Percentiles rank a stretch among this genome's conserved stretches.
These are phyloP conservation scores for Thraustotheca clavata DNA, from an alignment of 352 stramenopile genomes.

Conservation along the genomic window DNA sequence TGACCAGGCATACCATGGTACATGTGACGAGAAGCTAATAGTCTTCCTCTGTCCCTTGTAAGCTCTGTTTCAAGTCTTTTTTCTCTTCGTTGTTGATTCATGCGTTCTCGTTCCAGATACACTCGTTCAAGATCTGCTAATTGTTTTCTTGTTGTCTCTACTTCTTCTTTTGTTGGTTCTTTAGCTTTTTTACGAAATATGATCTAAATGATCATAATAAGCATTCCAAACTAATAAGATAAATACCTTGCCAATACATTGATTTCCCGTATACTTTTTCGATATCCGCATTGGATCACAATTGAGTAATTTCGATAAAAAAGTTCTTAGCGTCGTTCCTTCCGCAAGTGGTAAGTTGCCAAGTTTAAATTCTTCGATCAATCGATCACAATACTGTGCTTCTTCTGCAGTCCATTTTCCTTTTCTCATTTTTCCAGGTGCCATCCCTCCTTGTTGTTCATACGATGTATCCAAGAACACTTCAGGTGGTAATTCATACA, in stretches of 20 bases:
- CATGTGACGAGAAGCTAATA: not conserved
- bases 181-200: slow-evolving; percentile 68
- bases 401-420: slow-evolving; percentile 97
- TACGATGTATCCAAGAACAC: slow-evolving; percentile 19
- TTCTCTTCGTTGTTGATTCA: slow-evolving; percentile 87
- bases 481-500: slow-evolving; percentile 19
- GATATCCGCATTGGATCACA: slow-evolving; percentile 99
- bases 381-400: slow-evolving; percentile 94
- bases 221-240: not conserved
- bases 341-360: slow-evolving; percentile 95
- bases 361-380: slow-evolving; percentile 97
- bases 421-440: slow-evolving; percentile 61
- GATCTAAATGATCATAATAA: slow-evolving; percentile 31
- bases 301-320: slow-evolving; percentile 96
- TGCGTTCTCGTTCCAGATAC: slow-evolving; percentile 94
- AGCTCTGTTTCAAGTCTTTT: slow-evolving; percentile 78
- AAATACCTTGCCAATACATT: slow-evolving; percentile 95
- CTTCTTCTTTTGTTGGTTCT: slow-evolving; percentile 66
- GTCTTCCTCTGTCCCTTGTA: slow-evolving; percentile 59
- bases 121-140: slow-evolving; percentile 90
- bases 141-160: slow-evolving; percentile 66
- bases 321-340: slow-evolving; percentile 95
- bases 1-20: slow-evolving; percentile 4
- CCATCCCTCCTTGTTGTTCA: slow-evolving; percentile 7
- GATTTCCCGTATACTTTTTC: slow-evolving; percentile 98